A percentile compares a stretch with the other conserved stretches of the same genome.
Evolutionary conservation across 139 green algal species (phyloP).

Genomic region (Coccomyxa sp.): DNA sequence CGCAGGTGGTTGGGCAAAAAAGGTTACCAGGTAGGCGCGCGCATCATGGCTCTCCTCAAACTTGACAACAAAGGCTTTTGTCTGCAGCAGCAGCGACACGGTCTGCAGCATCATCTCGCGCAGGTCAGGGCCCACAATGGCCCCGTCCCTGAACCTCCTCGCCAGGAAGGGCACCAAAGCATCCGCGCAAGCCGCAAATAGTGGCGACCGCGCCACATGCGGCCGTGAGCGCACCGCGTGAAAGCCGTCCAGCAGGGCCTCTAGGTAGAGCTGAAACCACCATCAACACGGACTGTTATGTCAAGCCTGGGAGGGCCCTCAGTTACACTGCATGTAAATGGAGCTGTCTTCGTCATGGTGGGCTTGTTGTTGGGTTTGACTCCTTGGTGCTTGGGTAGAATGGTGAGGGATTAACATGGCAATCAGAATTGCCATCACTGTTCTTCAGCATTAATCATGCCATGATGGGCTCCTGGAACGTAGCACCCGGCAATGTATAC

Average conservation of each 20-base stretch:
- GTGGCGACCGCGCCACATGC: not conserved
- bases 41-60: conserved; percentile 52
- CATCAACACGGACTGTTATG: not conserved
- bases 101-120: conserved; percentile 56
- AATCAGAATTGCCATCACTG: too few relatives aligned
- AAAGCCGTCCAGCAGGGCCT: conserved; percentile 61
- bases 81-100: conserved; percentile 47
- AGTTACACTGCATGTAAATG: too few relatives aligned
- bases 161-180: conserved; percentile 22
- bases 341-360: too few relatives aligned
- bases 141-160: conserved; percentile 43
- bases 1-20: not conserved
- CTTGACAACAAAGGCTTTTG: conserved; percentile 34
- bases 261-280: conserved; percentile 43
- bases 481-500: too few relatives aligned
- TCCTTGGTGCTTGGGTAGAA: too few relatives aligned
- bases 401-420: too few relatives aligned
- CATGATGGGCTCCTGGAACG: too few relatives aligned
- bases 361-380: too few relatives aligned
- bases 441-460: too few relatives aligned
- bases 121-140: conserved; percentile 60
- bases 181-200: not conserved
- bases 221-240: conserved; percentile 41
- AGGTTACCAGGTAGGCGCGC: conserved; percentile 35
- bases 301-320: too few relatives aligned